Evolutionary conservation across 352 stramenopile genomes (phyloP).

Genomic region (Lagenidium sp.): DNA sequence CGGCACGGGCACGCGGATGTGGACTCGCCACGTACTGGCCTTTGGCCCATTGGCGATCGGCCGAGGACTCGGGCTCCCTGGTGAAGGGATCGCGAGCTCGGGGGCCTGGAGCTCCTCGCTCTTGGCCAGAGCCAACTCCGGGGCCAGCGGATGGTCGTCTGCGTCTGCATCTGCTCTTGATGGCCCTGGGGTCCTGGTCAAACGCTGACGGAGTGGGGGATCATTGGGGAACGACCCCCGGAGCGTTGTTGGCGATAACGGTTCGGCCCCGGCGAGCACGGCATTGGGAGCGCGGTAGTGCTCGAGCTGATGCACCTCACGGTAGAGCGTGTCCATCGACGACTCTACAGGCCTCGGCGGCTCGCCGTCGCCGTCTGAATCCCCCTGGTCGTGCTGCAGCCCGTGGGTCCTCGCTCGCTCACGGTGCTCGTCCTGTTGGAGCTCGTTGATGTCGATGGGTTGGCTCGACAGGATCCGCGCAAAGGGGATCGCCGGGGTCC

Average conservation of each 20-base stretch:
- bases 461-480: slow-evolving; percentile 17
- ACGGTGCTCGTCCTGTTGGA: slow-evolving; percentile 6
- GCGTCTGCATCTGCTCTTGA: too few species aligned
- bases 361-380: background rate
- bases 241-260: slow-evolving; percentile 1
- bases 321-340: slow-evolving; percentile 21
- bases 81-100: background rate
- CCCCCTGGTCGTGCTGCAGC: background rate
- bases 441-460: slow-evolving; percentile 14
- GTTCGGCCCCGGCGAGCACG: slow-evolving; percentile 3
- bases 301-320: slow-evolving; percentile 21
- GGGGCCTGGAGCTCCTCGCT: background rate
- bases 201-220: background rate
- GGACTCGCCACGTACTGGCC: too few species aligned
- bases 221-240: slow-evolving; percentile 35
- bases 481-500: slow-evolving; percentile 16
- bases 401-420: background rate
- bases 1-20: too few species aligned
- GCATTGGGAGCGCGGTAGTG: too few species aligned
- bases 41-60: too few species aligned
- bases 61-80: too few species aligned
- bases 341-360: too few species aligned
- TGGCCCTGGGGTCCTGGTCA: too few species aligned
- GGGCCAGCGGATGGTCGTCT: background rate
- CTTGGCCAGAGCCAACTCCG: background rate